Conservation (phyloP, 345 rosid species). For the Xanthoceras sorbifolium region DNA sequence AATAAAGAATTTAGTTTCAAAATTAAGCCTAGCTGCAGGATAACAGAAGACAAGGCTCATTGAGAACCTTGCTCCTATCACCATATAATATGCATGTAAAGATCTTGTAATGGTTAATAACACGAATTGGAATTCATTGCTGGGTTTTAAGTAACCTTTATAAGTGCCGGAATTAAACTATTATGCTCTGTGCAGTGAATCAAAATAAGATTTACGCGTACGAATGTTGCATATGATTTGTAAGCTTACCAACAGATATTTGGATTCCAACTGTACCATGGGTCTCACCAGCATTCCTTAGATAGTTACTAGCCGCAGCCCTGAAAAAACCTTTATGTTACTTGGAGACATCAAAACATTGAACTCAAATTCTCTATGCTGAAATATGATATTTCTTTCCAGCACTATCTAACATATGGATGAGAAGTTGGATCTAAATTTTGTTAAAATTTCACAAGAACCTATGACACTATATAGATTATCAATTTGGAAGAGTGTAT, state of each 20-base stretch:
- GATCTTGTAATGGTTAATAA: background rate
- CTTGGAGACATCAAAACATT: background rate
- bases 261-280: conserved; percentile 72
- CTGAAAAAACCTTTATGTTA: conserved; percentile 35
- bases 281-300: conserved; percentile 70
- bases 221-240: background rate
- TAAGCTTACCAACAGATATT: conserved; percentile 66
- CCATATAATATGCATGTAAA: background rate
- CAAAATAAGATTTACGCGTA: background rate
- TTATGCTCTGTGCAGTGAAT: background rate
- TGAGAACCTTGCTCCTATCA: background rate
- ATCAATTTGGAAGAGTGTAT: background rate
- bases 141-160: background rate
- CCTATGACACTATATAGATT: background rate
- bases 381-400: background rate
- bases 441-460: background rate
- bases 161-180: background rate
- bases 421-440: background rate
- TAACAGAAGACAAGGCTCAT: background rate
- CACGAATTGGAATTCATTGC: background rate
- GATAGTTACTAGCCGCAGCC: conserved; percentile 71
- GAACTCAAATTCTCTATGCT: background rate
- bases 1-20: background rate
- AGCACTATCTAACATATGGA: background rate
- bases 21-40: background rate